Percentiles rank a stretch among this genome's conserved stretches.
Conservation (phyloP, 2,329 filamentous ascomycete species). For the Bertia moriformis region DNA sequence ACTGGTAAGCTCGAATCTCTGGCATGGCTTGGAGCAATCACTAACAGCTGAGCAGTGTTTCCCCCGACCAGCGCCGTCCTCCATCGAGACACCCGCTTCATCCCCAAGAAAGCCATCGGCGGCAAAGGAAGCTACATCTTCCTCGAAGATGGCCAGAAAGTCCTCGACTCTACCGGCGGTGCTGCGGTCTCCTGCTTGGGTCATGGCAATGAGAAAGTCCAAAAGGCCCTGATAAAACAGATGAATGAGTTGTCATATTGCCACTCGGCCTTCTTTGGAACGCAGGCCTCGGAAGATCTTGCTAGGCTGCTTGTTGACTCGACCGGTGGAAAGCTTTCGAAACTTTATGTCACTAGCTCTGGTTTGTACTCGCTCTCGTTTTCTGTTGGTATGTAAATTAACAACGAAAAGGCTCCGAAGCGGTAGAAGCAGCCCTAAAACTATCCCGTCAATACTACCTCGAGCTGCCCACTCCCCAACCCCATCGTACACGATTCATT, state of each 20-base stretch:
- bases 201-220: slow-evolving; percentile 46
- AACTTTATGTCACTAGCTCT: slow-evolving; percentile 20
- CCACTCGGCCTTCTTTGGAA: slow-evolving; percentile 42
- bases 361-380: slow-evolving; percentile 7
- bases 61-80: background rate
- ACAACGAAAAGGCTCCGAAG: slow-evolving; percentile 39
- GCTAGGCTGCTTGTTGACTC: slow-evolving; percentile 21
- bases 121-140: slow-evolving; percentile 10
- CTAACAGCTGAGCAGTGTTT: too few relatives aligned
- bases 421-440: slow-evolving; percentile 56
- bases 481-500: slow-evolving; percentile 44
- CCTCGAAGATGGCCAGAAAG: slow-evolving; percentile 27
- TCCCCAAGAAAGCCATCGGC: background rate
- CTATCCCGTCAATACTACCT: slow-evolving; percentile 51
- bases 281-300: slow-evolving; percentile 31
- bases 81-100: background rate
- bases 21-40: background rate
- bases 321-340: slow-evolving; percentile 18
- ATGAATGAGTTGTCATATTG: slow-evolving; percentile 43
- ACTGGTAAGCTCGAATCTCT: too few relatives aligned
- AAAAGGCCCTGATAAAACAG: slow-evolving; percentile 42
- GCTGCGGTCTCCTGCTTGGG: slow-evolving; percentile 62
- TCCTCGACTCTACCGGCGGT: slow-evolving; percentile 62
- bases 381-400: background rate
- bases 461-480: slow-evolving; percentile 32